Percentiles rank a stretch among this genome's conserved stretches.
phyloP scores from a whole-genome alignment of 352 stramenopile species.

The Phytophthora brassicae region DNA sequence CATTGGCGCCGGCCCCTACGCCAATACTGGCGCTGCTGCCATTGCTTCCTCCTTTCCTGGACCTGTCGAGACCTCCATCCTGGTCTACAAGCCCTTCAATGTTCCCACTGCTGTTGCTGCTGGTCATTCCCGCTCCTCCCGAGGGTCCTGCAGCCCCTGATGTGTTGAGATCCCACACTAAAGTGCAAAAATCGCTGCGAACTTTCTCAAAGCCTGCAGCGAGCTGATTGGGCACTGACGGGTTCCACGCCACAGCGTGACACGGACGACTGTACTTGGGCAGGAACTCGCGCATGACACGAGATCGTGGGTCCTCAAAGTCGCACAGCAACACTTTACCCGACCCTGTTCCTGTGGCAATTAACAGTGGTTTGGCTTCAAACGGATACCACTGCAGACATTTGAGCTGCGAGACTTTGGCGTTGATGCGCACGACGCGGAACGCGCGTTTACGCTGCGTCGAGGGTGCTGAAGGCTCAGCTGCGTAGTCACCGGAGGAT shows the following conservation, averaged over 20 bases:
- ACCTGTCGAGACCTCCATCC: constrained; percentile 24
- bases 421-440: constrained; percentile 79
- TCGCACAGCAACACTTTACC: constrained; percentile 86
- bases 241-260: constrained; percentile 86
- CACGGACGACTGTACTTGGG: constrained; percentile 84
- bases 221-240: constrained; percentile 69
- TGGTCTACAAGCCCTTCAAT: constrained; percentile 36
- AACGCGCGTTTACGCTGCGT: constrained; percentile 87
- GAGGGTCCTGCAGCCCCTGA: constrained; percentile 15
- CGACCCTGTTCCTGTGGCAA: constrained; percentile 69
- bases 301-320: constrained; percentile 67
- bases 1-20: constrained; percentile 22
- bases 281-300: constrained; percentile 69
- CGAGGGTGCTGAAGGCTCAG: constrained; percentile 23
- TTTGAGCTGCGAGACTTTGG: constrained; percentile 77
- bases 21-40: constrained; percentile 22
- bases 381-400: constrained; percentile 86
- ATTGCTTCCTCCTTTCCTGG: constrained; percentile 32
- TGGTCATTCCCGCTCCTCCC: constrained; percentile 11
- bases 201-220: constrained; percentile 87
- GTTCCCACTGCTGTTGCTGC: constrained; percentile 25
- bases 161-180: constrained; percentile 84
- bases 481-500: constrained; percentile 2
- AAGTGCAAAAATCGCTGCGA: constrained; percentile 80
- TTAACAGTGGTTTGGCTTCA: constrained; percentile 68